Evolutionary conservation across 805 yeast species (phyloP).

Genomic region (Saccharomycopsis malanga): DNA sequence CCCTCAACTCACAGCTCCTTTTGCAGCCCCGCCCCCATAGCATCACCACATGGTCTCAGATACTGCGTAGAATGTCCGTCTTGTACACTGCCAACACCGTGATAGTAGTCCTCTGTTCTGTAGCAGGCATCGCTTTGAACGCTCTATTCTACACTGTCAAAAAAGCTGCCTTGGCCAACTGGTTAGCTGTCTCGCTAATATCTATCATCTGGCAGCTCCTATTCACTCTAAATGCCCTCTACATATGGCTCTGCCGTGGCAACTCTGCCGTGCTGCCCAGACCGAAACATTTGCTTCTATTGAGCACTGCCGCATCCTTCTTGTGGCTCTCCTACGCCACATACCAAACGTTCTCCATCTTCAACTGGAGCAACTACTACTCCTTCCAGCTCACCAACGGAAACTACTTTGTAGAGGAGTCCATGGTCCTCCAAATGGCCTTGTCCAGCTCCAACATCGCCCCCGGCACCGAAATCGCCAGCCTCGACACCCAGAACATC

Average conservation of each 20-base stretch:
- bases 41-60: not conserved
- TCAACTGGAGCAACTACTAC: conserved; percentile 1
- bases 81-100: not conserved
- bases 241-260: too few relatives aligned
- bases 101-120: not conserved
- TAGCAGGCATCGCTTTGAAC: not conserved
- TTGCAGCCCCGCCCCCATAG: too few relatives aligned
- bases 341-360: not conserved
- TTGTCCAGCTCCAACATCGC: too few relatives aligned
- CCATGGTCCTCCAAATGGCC: too few relatives aligned
- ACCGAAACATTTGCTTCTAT: not conserved
- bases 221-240: too few relatives aligned
- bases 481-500: not conserved
- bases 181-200: conserved; percentile 2
- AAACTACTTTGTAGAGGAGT: too few relatives aligned
- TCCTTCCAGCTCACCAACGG: not conserved
- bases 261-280: too few relatives aligned
- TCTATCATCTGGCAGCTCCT: not conserved
- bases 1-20: too few relatives aligned
- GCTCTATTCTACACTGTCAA: not conserved
- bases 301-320: not conserved
- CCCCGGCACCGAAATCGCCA: not conserved
- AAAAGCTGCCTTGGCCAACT: not conserved
- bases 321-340: not conserved
- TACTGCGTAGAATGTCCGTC: not conserved